Base-by-base conservation (phyloP, 768 basidiomycete species). In the Tylopilus sp. region DNA sequence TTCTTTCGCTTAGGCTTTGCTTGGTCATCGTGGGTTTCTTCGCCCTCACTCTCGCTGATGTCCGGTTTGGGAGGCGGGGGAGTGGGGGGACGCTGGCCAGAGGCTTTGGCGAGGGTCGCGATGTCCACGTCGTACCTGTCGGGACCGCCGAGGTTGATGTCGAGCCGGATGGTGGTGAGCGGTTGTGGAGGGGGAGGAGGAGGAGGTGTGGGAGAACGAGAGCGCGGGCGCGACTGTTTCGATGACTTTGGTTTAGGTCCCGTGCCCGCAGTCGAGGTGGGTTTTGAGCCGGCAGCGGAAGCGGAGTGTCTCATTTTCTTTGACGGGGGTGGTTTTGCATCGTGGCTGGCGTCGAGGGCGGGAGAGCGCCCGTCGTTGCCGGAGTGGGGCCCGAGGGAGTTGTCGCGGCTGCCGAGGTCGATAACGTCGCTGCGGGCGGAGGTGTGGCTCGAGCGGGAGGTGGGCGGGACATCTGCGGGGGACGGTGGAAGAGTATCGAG, bases 51-150 rank as follows among this genome's bases (percentile, higher is more conserved):
- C 56, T 85, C 84, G 60, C 79, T 82, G 17, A 78, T 76, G 58
- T 83, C 81, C 26, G 63, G 72, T 54, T 76, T 77, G 41, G 72
- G 72, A 25, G 71, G 73, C 0, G 74, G 69, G 4, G 86, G 86
- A 0, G 86, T 85, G 2, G 79, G 72, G 1, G 75, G 74, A 14
- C 85, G 75, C 68, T 88, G 88, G 8, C 87, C 87, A 1, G 83
- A 81, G 10, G 75, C 78, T 57, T 84, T 83, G 26, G 87, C 78
- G 29, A 82, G 71, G 21, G 67, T 58, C 8, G 78, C 60, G 53
- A 90, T 79, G 60, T 90, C 83, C 42, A 90, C 83, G 52, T 87
- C 86, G 66, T 90, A 91, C 59, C 85, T 83, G 1, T 80, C 77
- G 1, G 86, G 87, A 0, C 89, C 88, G 4, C 87, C 88, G 4